Base-by-base conservation (phyloP, 768 basidiomycete genomes). In the Calocybe gangraenosa region DNA sequence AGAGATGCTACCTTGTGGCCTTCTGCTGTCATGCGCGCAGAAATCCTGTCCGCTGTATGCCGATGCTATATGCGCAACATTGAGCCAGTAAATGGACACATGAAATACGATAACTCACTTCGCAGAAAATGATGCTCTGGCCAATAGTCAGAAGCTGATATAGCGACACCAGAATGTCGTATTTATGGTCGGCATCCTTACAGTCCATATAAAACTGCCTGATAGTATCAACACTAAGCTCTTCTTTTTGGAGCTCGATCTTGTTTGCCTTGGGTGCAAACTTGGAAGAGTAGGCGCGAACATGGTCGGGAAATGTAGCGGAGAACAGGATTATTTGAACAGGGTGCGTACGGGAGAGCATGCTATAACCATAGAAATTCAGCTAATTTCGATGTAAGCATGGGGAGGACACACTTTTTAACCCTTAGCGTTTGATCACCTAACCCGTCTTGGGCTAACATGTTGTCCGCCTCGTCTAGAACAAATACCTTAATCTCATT, bases 181-280 rank as follows among this genome's bases (percentile, higher is more conserved):
- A 98, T 79, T 98, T 97, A 56, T 92, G 83, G 25, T 90, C 82
- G 60, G 90, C 94, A 60, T 87, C 73, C 61, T 69, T 80, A 69
- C 95, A 98, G 62, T 98, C 93, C 86, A 99, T 87, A 68, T 92
- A 98, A 65, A 98, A 95, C 58, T 99, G 96, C 51, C 87, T 81
- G 65, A 99, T 97, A 32, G 87, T 90, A 42, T 92, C 89, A 18
- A 98, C 89, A 20, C 86, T 88, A 37, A 99, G 76, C 61, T 99
- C 96, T 61, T 94, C 92, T 60, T 82, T 86, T 67, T 92, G 83
- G 28, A 99, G 75, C 66, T 92, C 87, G 57, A 99, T 98, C 71
- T 95, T 92, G 76, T 99, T 98, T 51, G 96, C 87, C 28, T 75
- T 76, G 0, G 96, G 94, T 13, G 95, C 94, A 63, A 98, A 95